Conservation (phyloP, 2,329 filamentous ascomycete genomes). For the Cercospora citrullina region DNA sequence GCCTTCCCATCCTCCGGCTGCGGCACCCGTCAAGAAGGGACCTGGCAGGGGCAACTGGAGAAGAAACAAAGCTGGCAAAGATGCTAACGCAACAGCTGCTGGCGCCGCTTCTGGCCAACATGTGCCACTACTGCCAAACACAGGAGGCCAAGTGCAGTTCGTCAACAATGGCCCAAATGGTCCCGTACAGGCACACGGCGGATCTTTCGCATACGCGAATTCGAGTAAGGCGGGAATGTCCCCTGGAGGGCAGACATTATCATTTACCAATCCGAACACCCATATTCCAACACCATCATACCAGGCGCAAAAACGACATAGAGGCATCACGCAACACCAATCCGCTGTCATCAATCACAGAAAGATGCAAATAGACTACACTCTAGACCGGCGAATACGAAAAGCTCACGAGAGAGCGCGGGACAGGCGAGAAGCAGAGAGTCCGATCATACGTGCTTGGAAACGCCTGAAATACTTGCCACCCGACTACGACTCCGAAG, state of each 20-base stretch:
- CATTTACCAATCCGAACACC: conserved; percentile 28
- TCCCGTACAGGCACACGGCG: conserved; percentile 2
- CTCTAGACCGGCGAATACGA: conserved; percentile 72
- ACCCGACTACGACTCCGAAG: conserved; percentile 51
- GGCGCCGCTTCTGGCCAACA: conserved; percentile 28
- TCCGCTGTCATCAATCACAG: conserved; percentile 77
- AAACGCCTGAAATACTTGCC: conserved; percentile 58
- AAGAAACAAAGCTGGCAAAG: conserved; percentile 37
- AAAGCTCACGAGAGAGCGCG: conserved; percentile 64
- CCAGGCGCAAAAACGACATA: conserved; percentile 56
- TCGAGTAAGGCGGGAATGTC: conserved; percentile 23
- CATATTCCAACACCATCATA: conserved; percentile 39
- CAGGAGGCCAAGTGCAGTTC: conserved; percentile 31
- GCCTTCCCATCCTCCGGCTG: conserved; percentile 31
- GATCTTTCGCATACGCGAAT: conserved; percentile 3
- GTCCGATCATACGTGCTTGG: conserved; percentile 66
- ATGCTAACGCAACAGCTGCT: conserved; percentile 15
- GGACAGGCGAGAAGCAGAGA: conserved; percentile 63
- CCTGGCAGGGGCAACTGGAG: conserved; percentile 54
- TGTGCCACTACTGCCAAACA: conserved; percentile 39
- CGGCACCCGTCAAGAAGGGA: conserved; percentile 42
- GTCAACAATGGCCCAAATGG: conserved; percentile 29
- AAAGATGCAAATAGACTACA: conserved; percentile 76
- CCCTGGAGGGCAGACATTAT: conserved; percentile 24
- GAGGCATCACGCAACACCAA: conserved; percentile 79